Evolutionary conservation across 2,329 filamentous ascomycete species (phyloP).

Genomic region (Erysiphe pulchra): DNA sequence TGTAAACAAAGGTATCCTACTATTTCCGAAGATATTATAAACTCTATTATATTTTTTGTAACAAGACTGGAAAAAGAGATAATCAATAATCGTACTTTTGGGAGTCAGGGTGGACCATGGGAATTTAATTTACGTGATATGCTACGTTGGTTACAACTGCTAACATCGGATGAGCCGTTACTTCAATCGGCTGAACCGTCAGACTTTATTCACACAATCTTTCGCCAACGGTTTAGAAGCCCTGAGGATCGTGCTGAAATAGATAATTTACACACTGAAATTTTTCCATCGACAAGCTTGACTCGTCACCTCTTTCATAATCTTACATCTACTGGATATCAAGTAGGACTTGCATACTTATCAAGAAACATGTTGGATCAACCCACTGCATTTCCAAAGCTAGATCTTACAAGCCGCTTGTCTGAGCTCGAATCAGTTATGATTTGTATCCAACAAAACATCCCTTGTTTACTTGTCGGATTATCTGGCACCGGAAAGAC

Average conservation of each 20-base stretch:
- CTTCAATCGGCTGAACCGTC: slow-evolving; percentile 31
- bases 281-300: slow-evolving; percentile 23
- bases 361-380: slow-evolving; percentile 29
- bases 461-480: slow-evolving; percentile 76
- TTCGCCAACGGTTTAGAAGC: slow-evolving; percentile 68
- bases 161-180: slow-evolving; percentile 32
- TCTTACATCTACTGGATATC: slow-evolving; percentile 35
- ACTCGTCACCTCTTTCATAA: slow-evolving; percentile 46
- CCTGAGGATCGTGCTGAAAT: slow-evolving; percentile 40
- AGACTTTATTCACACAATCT: slow-evolving; percentile 60
- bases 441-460: slow-evolving; percentile 61
- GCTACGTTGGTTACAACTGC: slow-evolving; percentile 59
- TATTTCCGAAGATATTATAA: slow-evolving; percentile 31
- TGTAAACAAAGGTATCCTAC: slow-evolving; percentile 51
- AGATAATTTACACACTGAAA: slow-evolving; percentile 34
- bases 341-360: slow-evolving; percentile 57
- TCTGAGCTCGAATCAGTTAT: slow-evolving; percentile 64
- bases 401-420: slow-evolving; percentile 30
- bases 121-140: slow-evolving; percentile 88
- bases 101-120: slow-evolving; percentile 54
- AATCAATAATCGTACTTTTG: slow-evolving; percentile 29
- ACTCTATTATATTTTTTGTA: slow-evolving; percentile 54
- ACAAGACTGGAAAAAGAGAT: slow-evolving; percentile 51
- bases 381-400: slow-evolving; percentile 22
- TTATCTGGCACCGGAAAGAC: slow-evolving; percentile 74